These are phyloP conservation scores for Fibroporia radiculosa DNA, from an alignment of 768 basidiomycete genomes.

Conservation along the genomic window DNA sequence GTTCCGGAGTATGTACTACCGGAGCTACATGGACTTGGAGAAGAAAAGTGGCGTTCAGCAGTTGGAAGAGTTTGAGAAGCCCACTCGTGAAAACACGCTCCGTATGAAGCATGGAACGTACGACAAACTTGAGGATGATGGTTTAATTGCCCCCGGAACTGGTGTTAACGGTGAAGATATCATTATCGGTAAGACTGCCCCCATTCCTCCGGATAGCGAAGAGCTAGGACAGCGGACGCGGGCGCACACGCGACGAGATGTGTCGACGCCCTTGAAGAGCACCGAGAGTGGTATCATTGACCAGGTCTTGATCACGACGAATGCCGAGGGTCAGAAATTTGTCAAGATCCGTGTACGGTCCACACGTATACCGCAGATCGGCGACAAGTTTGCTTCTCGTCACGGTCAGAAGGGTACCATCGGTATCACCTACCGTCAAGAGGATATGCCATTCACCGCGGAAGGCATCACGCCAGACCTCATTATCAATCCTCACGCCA, in stretches of 20 bases:
- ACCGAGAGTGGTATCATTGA: conserved; percentile 98
- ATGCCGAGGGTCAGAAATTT: conserved; percentile 93
- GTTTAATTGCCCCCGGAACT: conserved; percentile 91
- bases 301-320: conserved; percentile 94
- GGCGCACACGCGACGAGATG: conserved; percentile 88
- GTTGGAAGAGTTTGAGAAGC: conserved; percentile 96
- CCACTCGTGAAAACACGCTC: conserved; percentile 84
- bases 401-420: conserved; percentile 99
- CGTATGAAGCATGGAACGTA: conserved; percentile 98
- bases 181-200: conserved; percentile 98
- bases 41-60: conserved; percentile 91
- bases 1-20: conserved; percentile 97
- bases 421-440: conserved; percentile 98
- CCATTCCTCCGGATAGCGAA: conserved; percentile 92
- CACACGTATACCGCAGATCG: conserved; percentile 94
- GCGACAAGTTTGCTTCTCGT: conserved; percentile 98
- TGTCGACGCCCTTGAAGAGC: conserved; percentile 95
- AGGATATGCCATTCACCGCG: conserved; percentile 98
- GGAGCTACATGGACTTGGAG: conserved; percentile 97
- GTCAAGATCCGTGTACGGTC: conserved; percentile 96
- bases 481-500: conserved; percentile 98
- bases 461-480: conserved; percentile 97
- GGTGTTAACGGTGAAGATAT: conserved; percentile 96
- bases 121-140: conserved; percentile 96
- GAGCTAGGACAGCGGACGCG: conserved; percentile 95